phyloP scores from a whole-genome alignment of 148 eudicot genomes.

The Oxyria digyna region DNA sequence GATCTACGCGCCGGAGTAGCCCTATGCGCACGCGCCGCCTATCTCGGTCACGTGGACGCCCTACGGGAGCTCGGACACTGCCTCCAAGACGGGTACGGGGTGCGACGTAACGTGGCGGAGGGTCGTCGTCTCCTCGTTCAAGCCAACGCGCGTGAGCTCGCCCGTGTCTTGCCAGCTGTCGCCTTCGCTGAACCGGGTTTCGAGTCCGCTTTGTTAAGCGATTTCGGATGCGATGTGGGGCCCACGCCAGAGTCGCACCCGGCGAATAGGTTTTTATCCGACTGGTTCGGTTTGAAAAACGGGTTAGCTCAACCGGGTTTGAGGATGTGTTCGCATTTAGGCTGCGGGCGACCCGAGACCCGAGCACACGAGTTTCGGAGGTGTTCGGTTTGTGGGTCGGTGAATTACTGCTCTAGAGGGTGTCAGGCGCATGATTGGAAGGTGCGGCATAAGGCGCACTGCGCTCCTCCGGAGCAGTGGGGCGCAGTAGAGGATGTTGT shows the following conservation, averaged over 20 bases:
- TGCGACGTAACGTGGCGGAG: slow-evolving; percentile 11
- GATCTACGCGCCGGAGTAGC: slow-evolving; percentile 28
- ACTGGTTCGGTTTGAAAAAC: slow-evolving; percentile 20
- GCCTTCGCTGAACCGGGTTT: not conserved
- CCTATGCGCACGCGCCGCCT: slow-evolving; percentile 28
- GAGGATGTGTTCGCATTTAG: slow-evolving; percentile 31
- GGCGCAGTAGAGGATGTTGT: not conserved
- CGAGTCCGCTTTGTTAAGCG: slow-evolving; percentile 12
- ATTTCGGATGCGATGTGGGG: slow-evolving; percentile 17
- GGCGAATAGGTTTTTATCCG: slow-evolving; percentile 21
- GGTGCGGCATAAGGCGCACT: slow-evolving; percentile 46
- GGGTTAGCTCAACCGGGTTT: slow-evolving; percentile 15
- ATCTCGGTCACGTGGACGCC: slow-evolving; percentile 31
- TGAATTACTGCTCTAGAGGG: slow-evolving; percentile 47
- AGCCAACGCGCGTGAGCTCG: slow-evolving; percentile 30
- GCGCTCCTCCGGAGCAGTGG: slow-evolving; percentile 32
- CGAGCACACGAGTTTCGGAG: slow-evolving; percentile 49
- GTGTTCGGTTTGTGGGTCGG: slow-evolving; percentile 59
- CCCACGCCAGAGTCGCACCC: slow-evolving; percentile 23
- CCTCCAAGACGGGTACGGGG: slow-evolving; percentile 42
- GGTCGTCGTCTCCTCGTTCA: slow-evolving; percentile 26
- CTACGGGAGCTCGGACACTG: slow-evolving; percentile 39
- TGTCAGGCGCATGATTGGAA: slow-evolving; percentile 40
- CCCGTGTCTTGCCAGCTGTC: slow-evolving; percentile 6
- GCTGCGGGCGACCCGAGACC: slow-evolving; percentile 64